These are phyloP conservation scores for Bacidia rubella DNA, from an alignment of 495 filamentous ascomycete genomes.

Conservation along the genomic window DNA sequence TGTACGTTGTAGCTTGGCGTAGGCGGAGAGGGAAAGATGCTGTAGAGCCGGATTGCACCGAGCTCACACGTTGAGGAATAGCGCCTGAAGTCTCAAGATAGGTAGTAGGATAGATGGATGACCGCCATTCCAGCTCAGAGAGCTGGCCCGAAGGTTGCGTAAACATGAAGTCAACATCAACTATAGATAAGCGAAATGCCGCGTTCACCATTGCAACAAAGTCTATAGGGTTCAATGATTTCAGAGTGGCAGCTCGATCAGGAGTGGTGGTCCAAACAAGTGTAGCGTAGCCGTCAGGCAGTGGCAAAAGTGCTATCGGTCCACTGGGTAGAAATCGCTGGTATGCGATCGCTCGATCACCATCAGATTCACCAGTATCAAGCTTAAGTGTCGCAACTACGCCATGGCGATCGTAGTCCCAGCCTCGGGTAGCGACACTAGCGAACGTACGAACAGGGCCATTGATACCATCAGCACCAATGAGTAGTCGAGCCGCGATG, in stretches of 20 bases:
- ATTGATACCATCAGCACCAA: conserved; percentile 90
- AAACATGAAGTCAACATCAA: conserved; percentile 72
- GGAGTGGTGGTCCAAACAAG: conserved; percentile 91
- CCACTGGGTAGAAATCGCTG: conserved; percentile 91
- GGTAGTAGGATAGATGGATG: conserved; percentile 47
- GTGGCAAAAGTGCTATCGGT: conserved; percentile 77
- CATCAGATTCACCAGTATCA: conserved; percentile 10
- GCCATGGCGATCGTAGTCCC: conserved; percentile 87
- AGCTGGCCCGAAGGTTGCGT: conserved; percentile 45
- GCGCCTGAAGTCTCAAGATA: conserved; percentile 20
- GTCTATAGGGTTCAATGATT: conserved; percentile 52
- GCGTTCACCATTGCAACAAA: conserved; percentile 87
- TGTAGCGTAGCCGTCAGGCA: conserved; percentile 68
- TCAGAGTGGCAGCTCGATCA: conserved; percentile 62
- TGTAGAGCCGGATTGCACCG: conserved; percentile 64
- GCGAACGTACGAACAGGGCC: conserved; percentile 87
- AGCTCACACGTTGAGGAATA: conserved; percentile 41
- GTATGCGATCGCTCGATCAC: conserved; percentile 49
- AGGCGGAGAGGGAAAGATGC: conserved; percentile 85
- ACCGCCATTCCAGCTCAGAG: conserved; percentile 70
- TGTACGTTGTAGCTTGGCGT: conserved; percentile 84
- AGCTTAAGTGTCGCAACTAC: conserved; percentile 80
- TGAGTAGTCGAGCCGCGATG: conserved; percentile 67
- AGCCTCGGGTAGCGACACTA: conserved; percentile 69
- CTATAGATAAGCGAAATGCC: conserved; percentile 68